Base-by-base conservation (phyloP, 148 eudicot genomes). In the Rhododendron kiyosumense region DNA sequence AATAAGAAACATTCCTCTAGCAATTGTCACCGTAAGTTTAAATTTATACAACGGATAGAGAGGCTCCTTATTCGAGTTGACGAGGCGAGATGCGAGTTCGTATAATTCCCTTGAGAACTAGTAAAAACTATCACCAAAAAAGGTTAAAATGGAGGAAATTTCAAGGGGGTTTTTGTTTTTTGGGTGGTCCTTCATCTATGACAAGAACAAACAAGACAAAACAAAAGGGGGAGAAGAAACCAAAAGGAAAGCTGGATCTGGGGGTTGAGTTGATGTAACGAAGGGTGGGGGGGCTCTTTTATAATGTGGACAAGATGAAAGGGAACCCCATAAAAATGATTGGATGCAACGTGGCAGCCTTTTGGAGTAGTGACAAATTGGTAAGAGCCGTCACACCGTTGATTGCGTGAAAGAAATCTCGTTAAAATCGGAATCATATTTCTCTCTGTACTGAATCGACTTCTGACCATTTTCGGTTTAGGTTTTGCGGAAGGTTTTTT, bases 361-460 rank as follows among this genome's bases (percentile, higher is more conserved):
- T 67, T 67, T 3, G 9, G 41, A 14, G 36, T 30, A 30, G 34
- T 71, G 76, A 71, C 76, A 71, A 71, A 30, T 32, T 71, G 15
- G 76, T 71, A 71, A 71, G 76, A 32, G 38, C 76, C 76, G 76
- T 71, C 76, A 71, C 76, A 71, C 76, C 76, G 76, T 71, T 15
- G 76, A 71, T 71, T 71, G 76, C 76, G 76, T 71, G 76, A 32
- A 32, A 71, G 76, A 71, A 71, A 71, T 71, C 76, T 71, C 38
- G 38, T 71, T 71, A 30, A 14, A 9, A n/a, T 65, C 4, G 13
- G 30, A 71, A 11, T 67, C 18, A 30, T 71, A 71, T 71, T 41
- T 41, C 45, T 32, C 76, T 14, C 41, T 71, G 76, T 26, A n/a
- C 28, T 63, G 13, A 30, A 30, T 32, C 41, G 4, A 71, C 36